A percentile compares a stretch with the other conserved stretches of the same genome.
These are phyloP conservation scores for Ambrosia trifida DNA, from an alignment of 129 eudicot genomes.

Conservation along the genomic window DNA sequence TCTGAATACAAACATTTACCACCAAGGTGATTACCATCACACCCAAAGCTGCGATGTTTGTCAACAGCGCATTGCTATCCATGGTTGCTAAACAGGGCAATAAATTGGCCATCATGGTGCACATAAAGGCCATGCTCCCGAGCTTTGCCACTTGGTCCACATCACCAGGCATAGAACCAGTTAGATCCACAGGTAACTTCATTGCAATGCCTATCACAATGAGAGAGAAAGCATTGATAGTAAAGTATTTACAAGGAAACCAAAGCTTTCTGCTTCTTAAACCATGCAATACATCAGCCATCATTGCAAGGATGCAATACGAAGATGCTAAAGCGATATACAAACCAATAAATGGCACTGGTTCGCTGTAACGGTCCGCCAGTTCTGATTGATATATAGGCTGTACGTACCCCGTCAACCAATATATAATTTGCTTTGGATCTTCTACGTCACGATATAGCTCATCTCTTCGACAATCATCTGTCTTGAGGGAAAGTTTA, in stretches of 20 bases:
- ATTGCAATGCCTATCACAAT: neutral
- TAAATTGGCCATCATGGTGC: conserved; percentile 21
- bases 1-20: conserved; percentile 6
- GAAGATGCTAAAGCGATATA: conserved; percentile 17
- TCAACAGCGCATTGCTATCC: neutral
- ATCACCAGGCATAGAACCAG: conserved; percentile 15
- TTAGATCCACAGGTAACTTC: conserved; percentile 22
- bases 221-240: neutral
- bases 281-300: conserved; percentile 11
- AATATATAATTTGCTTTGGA: neutral
- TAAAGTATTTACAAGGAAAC: conserved; percentile 7
- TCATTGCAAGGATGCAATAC: neutral
- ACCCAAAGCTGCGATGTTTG: conserved; percentile 11
- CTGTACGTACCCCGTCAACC: neutral
- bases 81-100: conserved; percentile 20
- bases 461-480: no score
- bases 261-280: neutral
- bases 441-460: no score
- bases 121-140: conserved; percentile 24
- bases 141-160: conserved; percentile 23
- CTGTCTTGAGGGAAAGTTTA: no score
- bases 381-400: conserved; percentile 6
- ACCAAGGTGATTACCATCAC: conserved; percentile 5
- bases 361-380: neutral
- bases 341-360: conserved; percentile 12